Conservation (phyloP, 148 eudicot species). For the Amaranthus hypochondriacus region DNA sequence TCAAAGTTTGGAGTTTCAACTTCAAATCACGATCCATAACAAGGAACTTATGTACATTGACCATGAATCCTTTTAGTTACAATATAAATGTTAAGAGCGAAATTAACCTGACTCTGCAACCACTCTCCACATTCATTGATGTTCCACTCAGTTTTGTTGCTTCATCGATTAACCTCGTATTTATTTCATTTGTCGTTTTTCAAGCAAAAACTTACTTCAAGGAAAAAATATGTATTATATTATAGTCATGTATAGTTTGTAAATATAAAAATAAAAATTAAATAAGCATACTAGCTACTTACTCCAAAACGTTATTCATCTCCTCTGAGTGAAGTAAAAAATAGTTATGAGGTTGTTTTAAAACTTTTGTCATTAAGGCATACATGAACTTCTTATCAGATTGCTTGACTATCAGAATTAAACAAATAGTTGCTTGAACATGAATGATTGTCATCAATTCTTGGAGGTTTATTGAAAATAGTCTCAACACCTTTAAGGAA, state of each 20-base stretch:
- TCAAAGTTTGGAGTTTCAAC: slow-evolving; percentile 13
- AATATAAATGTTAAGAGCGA: no score
- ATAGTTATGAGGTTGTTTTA: slow-evolving; percentile 13
- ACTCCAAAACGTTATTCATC: no score
- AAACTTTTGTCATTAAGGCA: slow-evolving; percentile 1
- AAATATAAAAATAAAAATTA: neutral
- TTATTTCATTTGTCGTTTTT: neutral
- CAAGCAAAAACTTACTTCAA: neutral
- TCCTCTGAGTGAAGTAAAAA: slow-evolving; percentile 14
- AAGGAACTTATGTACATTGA: neutral
- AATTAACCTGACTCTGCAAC: neutral
- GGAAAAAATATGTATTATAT: neutral
- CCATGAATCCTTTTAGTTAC: no score
- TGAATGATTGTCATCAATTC: neutral
- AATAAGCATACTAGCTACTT: neutral
- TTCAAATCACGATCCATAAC: neutral
- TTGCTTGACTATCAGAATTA: neutral
- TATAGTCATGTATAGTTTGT: neutral
- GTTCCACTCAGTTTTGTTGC: neutral
- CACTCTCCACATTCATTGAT: slow-evolving; percentile 1
- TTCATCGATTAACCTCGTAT: neutral
- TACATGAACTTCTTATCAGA: neutral
- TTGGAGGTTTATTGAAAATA: neutral
- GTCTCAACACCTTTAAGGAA: slow-evolving; percentile 4
- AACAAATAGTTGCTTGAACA: neutral